Base-by-base conservation (phyloP, 2,329 filamentous ascomycete species). In the Didymella pinodella region DNA sequence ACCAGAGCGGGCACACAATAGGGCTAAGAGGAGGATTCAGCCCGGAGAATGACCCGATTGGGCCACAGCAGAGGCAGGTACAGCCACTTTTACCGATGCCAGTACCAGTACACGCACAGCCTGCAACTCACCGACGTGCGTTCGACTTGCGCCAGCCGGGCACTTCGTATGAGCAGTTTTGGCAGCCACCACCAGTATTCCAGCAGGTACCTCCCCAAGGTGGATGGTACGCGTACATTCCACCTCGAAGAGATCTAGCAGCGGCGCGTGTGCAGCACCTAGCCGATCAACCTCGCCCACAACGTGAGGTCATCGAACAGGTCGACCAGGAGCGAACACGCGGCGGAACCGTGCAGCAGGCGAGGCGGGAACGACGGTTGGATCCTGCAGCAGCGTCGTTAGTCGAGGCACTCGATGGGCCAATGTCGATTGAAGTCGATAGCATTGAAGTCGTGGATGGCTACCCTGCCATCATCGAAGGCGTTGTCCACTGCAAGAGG, bases 401-500 rank as follows among this genome's bases (percentile, higher is more conserved):
- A 1, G 1, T 41, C 20, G 2, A 16, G 25, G 12, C 25, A 11
- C 5, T 7, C 2, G 18, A 7, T 7, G n/a, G 40, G 7, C 38
- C 43, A 3, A 14, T 28, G 4, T 22, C 29, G 7, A 22, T 41
- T 12, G 53, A 59, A n/a, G 58, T 61, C 5, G 67, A 73, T 43
- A 69, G 60, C 36, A 62, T 73, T 43, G 56, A 65, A 29, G 63
- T 71, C 2, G 64, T 65, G 20, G 68, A 71, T 7, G 59, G 69
- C 16, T 65, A 66, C 20, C 68, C 69, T 6, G 48, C 54, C 7
- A 53, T 68, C 4, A 49, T 72, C 7, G 49, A 65, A 8, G 54
- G 67, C 46, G 54, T 36, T 2, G 16, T 16, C 3, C 28, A 48
- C 28, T 2, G 48, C 66, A 7, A 57, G 57, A 16, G 59, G 7